Evolutionary conservation across 148 eudicot genomes (phyloP), one percentile per base, ranked within the genome.

Genomic region (Chenopodium formosanum): DNA sequence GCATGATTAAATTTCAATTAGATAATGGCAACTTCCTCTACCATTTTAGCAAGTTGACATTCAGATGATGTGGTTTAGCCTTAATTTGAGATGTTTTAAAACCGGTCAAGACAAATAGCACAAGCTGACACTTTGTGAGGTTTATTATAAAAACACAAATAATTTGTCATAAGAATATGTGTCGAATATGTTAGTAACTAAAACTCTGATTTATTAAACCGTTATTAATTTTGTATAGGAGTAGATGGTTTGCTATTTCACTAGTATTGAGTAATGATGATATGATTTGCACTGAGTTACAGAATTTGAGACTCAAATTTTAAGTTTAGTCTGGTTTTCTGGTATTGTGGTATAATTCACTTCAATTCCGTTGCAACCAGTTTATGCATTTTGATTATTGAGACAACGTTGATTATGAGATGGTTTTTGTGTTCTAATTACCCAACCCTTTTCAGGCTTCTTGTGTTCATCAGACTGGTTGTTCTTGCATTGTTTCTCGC

Each of bases 401-500:
- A 52, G 68, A 73, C 7, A 11, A 37, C 13, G 9, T 74, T 20
- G 73, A 52, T 62, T 10, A 32, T 79, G 44, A 78, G 50, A 52
- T 74, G 52, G 1, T 53, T 7, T 83, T 46, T 67, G 9, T 66
- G 23, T 40, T 83, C 34, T 72, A 31, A 72, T 76, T 31, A 31
- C 29, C 32, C 63, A 73, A 32, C n/a, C 22, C 69, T 71, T 40
- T 86, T 53, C 95, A 94, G 98, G 88, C 98, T 95, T 81, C 88
- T 95, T 14, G 92, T 92, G 22, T 70, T 93, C 44, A 82, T 93
- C 31, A 91, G 98, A 22, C 79, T 95, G 85, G 90, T 65, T 46
- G 91, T 91, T 79, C 96, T 95, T 8, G 93, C 77, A 25, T 75
- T 95, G 11, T 95, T 95, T 78, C 92, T 95, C n/a, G 70, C 50